Conservation (phyloP, 352 stramenopile species). For the Phytophthora boehmeriae region DNA sequence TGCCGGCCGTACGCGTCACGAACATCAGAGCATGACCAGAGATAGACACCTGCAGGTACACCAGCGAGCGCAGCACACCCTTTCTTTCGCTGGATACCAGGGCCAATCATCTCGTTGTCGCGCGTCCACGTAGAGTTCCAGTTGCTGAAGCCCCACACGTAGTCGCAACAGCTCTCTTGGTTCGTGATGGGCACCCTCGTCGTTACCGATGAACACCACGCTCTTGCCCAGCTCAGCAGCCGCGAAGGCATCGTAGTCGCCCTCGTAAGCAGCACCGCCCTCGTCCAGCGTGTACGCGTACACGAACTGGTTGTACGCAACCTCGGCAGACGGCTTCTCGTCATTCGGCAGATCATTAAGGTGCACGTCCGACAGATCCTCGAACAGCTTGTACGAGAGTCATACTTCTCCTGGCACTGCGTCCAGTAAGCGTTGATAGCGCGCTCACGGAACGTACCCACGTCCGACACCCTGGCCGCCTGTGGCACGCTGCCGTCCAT, state of each 20-base stretch:
- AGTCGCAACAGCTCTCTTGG: constrained; percentile 66
- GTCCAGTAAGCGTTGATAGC: constrained; percentile 50
- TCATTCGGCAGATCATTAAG: constrained; percentile 51
- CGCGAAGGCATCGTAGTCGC: constrained; percentile 47
- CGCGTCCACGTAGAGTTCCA: constrained; percentile 74
- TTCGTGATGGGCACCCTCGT: constrained; percentile 70
- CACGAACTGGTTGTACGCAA: constrained; percentile 63
- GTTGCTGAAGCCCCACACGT: constrained; percentile 72
- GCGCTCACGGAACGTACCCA: constrained; percentile 48
- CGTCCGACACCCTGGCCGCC: constrained; percentile 32
- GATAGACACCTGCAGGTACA: constrained; percentile 80
- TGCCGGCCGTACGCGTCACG: constrained; percentile 70
- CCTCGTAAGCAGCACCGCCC: constrained; percentile 31
- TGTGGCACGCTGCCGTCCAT: constrained; percentile 59
- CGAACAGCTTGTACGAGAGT: constrained; percentile 56
- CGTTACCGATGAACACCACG: constrained; percentile 61
- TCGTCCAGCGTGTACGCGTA: constrained; percentile 59
- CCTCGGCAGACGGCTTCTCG: constrained; percentile 43
- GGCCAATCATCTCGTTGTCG: constrained; percentile 66
- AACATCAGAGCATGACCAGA: constrained; percentile 80
- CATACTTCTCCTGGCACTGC: constrained; percentile 53
- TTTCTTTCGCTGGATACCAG: constrained; percentile 72
- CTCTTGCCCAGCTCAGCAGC: constrained; percentile 53
- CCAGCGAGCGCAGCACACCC: constrained; percentile 63
- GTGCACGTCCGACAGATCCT: constrained; percentile 62